Evolutionary conservation across 371 early-diverging fungal genomes (phyloP).

Genomic region (Mortierella sp.): DNA sequence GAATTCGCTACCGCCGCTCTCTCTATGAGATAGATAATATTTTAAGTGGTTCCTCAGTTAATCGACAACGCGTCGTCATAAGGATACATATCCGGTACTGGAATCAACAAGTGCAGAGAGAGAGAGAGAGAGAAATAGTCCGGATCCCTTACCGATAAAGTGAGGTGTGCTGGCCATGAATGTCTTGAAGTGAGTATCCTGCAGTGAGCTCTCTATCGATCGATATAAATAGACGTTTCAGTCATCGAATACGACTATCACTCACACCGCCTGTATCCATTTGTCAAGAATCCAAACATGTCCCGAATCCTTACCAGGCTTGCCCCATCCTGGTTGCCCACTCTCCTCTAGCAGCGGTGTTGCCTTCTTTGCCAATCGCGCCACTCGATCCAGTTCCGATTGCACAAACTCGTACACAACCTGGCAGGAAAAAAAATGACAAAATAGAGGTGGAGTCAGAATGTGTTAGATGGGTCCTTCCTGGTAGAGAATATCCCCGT

Average conservation of each 20-base stretch:
- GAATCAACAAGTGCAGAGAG: too few species aligned
- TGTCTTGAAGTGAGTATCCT: conserved; percentile 72
- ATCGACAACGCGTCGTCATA: too few species aligned
- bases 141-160: conserved; percentile 65
- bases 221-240: neutral
- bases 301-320: conserved; percentile 64
- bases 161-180: conserved; percentile 74
- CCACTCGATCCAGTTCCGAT: conserved; percentile 66
- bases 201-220: conserved; percentile 57
- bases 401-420: conserved; percentile 71
- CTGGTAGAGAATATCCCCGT: too few species aligned
- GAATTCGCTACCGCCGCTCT: conserved; percentile 64
- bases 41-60: too few species aligned
- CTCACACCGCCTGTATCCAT: neutral
- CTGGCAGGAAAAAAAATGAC: too few species aligned
- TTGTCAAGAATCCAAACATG: neutral
- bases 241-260: neutral
- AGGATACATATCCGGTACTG: too few species aligned
- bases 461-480: neutral
- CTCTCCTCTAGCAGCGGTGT: conserved; percentile 72
- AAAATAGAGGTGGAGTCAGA: neutral
- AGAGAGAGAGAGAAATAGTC: too few species aligned
- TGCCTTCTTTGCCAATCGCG: conserved; percentile 62
- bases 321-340: conserved; percentile 72
- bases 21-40: too few species aligned